These are phyloP conservation scores for Phytophthora palmivora DNA, from an alignment of 352 stramenopile genomes.

Conservation along the genomic window DNA sequence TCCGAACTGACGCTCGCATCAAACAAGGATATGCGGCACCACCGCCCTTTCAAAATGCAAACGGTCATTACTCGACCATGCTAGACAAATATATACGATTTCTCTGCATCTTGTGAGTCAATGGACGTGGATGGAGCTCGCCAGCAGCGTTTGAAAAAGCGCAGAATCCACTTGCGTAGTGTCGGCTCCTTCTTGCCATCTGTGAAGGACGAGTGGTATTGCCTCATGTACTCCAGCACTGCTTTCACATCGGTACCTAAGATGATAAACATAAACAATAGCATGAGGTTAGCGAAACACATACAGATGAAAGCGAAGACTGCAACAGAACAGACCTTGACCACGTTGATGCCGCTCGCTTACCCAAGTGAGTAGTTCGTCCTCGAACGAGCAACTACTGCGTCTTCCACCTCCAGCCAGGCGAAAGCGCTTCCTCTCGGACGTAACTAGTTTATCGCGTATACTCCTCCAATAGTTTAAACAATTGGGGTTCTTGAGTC, in stretches of 20 bases:
- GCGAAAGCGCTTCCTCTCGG: constrained; percentile 80
- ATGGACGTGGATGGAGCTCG: constrained; percentile 42
- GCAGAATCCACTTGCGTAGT: constrained; percentile 82
- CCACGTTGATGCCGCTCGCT: constrained; percentile 71
- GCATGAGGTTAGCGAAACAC: not conserved
- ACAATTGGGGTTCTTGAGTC: constrained; percentile 74
- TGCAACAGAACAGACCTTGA: constrained; percentile 33
- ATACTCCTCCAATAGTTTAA: constrained; percentile 83
- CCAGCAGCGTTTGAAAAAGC: constrained; percentile 85
- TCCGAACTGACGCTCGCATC: constrained; percentile 10
- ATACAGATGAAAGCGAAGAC: too few relatives aligned
- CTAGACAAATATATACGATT: constrained; percentile 68
- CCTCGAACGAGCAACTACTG: constrained; percentile 79
- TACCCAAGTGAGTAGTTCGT: constrained; percentile 78
- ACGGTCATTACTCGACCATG: too few relatives aligned
- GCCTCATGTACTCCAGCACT: constrained; percentile 73
- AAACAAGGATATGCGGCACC: constrained; percentile 24
- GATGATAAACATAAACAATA: constrained; percentile 3
- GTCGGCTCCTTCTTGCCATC: constrained; percentile 85
- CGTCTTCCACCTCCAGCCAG: constrained; percentile 66
- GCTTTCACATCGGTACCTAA: constrained; percentile 70
- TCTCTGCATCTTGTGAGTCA: constrained; percentile 53
- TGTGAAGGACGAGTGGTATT: constrained; percentile 71
- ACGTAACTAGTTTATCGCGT: constrained; percentile 71
- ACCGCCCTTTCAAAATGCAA: constrained; percentile 34